These are phyloP conservation scores for Paecilomyces fulvus DNA, from an alignment of 2,329 filamentous ascomycete species.

Conservation along the genomic window DNA sequence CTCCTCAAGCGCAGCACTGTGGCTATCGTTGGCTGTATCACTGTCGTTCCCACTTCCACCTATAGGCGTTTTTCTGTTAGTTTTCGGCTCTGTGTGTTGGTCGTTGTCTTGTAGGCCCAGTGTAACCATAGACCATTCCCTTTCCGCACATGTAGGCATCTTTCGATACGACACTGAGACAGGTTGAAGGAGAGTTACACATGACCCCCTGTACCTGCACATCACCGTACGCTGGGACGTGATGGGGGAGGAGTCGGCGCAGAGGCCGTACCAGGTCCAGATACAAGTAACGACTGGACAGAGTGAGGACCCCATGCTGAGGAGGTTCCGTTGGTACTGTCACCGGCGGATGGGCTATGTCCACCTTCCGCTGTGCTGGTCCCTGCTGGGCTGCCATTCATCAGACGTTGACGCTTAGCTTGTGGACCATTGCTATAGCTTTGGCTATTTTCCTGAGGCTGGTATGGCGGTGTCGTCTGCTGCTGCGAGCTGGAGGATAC, in stretches of 20 bases:
- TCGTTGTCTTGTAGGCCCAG: background rate
- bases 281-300: slow-evolving; percentile 13
- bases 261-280: slow-evolving; percentile 12
- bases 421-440: slow-evolving; percentile 14
- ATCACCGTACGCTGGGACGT: slow-evolving; percentile 3
- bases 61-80: background rate
- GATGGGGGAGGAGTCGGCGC: slow-evolving; percentile 17
- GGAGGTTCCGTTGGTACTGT: slow-evolving; percentile 1
- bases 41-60: background rate
- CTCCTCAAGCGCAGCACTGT: background rate
- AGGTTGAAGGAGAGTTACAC: background rate
- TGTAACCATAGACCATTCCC: background rate
- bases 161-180: background rate
- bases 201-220: background rate
- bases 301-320: slow-evolving; percentile 8
- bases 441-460: slow-evolving; percentile 16
- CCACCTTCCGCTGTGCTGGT: slow-evolving; percentile 2
- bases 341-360: background rate
- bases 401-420: slow-evolving; percentile 27
- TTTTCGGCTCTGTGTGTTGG: background rate
- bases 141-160: background rate
- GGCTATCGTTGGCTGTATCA: background rate
- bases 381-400: slow-evolving; percentile 19
- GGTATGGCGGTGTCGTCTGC: slow-evolving; percentile 22
- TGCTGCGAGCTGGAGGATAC: slow-evolving; percentile 6